phyloP scores from a whole-genome alignment of 2,329 filamentous ascomycete genomes.

The Gaeumannomyces sp. region DNA sequence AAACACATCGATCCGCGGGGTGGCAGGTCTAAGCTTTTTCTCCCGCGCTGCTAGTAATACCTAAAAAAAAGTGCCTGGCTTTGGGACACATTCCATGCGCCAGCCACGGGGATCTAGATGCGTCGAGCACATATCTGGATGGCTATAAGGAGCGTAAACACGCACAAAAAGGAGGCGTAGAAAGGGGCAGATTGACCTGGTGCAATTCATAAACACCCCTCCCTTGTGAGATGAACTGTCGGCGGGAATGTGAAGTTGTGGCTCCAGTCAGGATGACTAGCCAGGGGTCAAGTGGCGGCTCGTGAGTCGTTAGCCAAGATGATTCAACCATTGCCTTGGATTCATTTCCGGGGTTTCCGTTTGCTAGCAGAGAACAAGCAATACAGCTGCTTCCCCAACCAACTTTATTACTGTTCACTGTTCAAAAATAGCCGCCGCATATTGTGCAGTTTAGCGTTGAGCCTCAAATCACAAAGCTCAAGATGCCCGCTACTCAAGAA shows the following conservation, averaged over 20 bases:
- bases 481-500: neutral
- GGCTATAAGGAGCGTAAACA: neutral
- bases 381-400: too few species aligned
- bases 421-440: too few species aligned
- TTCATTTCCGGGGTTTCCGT: too few species aligned
- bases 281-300: neutral
- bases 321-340: too few species aligned
- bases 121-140: neutral
- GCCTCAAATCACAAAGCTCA: too few species aligned
- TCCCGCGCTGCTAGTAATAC: neutral
- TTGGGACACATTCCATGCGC: neutral
- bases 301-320: too few species aligned
- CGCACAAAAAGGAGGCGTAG: neutral
- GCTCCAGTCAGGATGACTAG: neutral
- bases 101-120: neutral
- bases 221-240: neutral
- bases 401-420: too few species aligned
- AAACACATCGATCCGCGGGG: neutral
- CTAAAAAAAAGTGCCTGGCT: neutral
- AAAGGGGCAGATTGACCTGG: neutral
- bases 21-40: neutral
- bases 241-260: neutral
- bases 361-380: too few species aligned
- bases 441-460: too few species aligned
- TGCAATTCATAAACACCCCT: neutral